Evolutionary conservation across 257 asterid species (phyloP).

Genomic region (Solanum dulcamara): DNA sequence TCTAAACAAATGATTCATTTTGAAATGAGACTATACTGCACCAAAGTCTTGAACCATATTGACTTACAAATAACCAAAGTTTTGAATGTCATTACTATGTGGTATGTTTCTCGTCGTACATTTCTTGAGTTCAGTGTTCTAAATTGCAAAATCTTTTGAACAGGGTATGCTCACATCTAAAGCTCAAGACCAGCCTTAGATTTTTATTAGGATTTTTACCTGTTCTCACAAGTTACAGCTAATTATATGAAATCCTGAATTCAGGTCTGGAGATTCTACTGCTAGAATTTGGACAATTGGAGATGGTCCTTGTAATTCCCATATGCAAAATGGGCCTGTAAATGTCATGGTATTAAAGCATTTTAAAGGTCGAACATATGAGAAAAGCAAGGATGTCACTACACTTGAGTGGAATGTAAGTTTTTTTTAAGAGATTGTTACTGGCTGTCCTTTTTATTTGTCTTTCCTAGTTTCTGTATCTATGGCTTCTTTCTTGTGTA

Average conservation of each 20-base stretch:
- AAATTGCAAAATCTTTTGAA: background rate
- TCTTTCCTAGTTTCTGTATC: background rate
- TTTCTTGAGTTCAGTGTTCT: background rate
- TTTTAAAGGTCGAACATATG: conserved; percentile 81
- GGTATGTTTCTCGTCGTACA: background rate
- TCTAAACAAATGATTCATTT: background rate
- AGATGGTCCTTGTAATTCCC: conserved; percentile 56
- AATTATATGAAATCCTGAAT: conserved; percentile 1
- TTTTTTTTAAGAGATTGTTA: background rate
- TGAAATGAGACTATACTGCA: background rate
- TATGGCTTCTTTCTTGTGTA: conserved; percentile 16
- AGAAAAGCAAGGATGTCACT: conserved; percentile 95
- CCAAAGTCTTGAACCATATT: background rate
- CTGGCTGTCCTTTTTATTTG: background rate
- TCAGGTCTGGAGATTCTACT: conserved; percentile 94
- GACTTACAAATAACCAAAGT: background rate
- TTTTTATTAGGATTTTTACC: background rate
- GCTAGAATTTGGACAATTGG: conserved; percentile 89
- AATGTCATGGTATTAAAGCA: conserved; percentile 65
- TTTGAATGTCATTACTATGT: background rate
- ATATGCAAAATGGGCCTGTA: conserved; percentile 46
- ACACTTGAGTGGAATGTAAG: conserved; percentile 99
- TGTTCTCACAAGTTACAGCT: background rate
- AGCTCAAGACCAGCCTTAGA: background rate
- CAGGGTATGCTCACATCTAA: background rate